phyloP scores from a whole-genome alignment of 768 basidiomycete genomes.

The Epithele typhae region DNA sequence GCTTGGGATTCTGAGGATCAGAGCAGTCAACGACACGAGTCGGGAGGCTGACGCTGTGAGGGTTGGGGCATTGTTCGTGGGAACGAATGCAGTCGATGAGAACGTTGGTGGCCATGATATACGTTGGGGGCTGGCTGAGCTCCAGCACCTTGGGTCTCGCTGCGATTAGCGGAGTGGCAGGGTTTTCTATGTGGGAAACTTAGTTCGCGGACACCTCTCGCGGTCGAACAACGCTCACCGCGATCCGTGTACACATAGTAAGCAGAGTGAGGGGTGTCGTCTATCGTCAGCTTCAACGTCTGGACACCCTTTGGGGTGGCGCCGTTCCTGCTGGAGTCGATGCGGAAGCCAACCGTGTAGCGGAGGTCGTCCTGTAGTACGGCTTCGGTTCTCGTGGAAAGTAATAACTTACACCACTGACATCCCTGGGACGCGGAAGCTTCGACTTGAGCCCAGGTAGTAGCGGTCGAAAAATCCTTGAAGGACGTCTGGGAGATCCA shows the following conservation, averaged over 20 bases:
- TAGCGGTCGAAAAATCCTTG: not conserved
- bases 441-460: slow-evolving; percentile 2
- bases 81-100: slow-evolving; percentile 1
- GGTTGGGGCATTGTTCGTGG: slow-evolving; percentile 1
- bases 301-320: slow-evolving; percentile 5
- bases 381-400: not conserved
- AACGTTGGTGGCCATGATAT: not conserved
- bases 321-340: not conserved
- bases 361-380: not conserved
- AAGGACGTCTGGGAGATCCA: not conserved
- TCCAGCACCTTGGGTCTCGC: not conserved
- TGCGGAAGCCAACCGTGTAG: not conserved
- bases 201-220: too few relatives aligned
- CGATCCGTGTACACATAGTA: slow-evolving; percentile 4
- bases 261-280: slow-evolving; percentile 1
- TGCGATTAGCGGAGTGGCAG: not conserved
- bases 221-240: not conserved
- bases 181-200: too few relatives aligned
- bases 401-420: slow-evolving; percentile 1
- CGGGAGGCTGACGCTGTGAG: not conserved
- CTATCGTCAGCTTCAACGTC: not conserved
- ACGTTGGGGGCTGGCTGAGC: not conserved
- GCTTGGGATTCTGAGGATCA: not conserved
- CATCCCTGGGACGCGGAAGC: not conserved
- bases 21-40: slow-evolving; percentile 8